Base-by-base conservation (phyloP, 495 filamentous ascomycete species). In the Podospora appendiculata region DNA sequence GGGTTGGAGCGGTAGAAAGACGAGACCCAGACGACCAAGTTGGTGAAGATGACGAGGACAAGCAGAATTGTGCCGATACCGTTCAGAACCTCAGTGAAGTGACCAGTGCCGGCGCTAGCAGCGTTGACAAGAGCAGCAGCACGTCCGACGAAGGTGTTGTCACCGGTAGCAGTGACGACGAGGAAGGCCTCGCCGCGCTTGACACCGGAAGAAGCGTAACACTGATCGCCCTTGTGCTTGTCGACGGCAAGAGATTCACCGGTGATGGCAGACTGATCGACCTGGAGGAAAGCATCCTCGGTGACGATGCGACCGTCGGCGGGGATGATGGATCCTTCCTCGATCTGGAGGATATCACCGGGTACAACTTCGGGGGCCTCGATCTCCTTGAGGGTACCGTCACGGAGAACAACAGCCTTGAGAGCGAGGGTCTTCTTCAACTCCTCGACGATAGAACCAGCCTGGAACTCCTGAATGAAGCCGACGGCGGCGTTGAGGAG, bases 181-280 rank as follows among this genome's bases (percentile, higher is more conserved):
- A 93, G 79, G 68, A 84, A 85, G 48, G 85, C 87, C 69, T 88
- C 79, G 65, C 90, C 90, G 75, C 89, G 89, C 79, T 93, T 95
- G 76, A 94, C 84, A 54, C 81, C 82, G 5, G 90, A 93, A 10
- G 90, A 94, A 62, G 88, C 81, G 66, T 85, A 95, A 68, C 86
- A 87, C 53, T 74, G 70, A 68, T 94, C 89, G 51, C 79, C 78
- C 67, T 84, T 83, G 68, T 85, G 80, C 74, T 92, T 95, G 69
- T 91, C 87, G 52, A 93, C 89, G 54, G 90, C 89, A 51, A 95
- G 82, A 60, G 90, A 95, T 72, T 96, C 90, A 54, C 90, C 90
- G 33, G 90, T 95, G 61, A 96, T 87, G 56, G 87, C 80, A 53
- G 90, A 95, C 73, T 95, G 90, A 70, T 96, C 90, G 54, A 96